Evolutionary conservation across 2,329 filamentous ascomycete genomes (phyloP), one percentile per base, ranked within the genome.

Genomic region (Phaeosphaeria sp.): DNA sequence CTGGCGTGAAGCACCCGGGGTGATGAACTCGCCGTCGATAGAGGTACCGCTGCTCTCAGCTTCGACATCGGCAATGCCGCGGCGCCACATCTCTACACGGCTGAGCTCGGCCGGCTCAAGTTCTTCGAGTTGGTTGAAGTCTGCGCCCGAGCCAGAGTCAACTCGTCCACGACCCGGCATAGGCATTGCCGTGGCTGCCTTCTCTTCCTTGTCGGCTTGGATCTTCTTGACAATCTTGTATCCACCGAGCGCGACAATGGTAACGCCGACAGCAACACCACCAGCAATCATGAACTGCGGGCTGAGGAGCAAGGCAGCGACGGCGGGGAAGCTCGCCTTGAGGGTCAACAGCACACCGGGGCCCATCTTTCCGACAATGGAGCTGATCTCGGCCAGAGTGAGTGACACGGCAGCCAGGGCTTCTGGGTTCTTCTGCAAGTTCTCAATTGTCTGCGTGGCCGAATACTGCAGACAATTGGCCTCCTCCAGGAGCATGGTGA

Each of bases 221-320:
- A 98, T 91, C 67, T 88, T 89, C 83, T 97, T 96, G 79, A 99
- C 89, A 75, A 99, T 97, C 80, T 97, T 98, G 86, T 92, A 98
- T 5, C 95, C 94, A 53, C 95, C 95, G 59, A 99, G 92, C 75
- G 95, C 93, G 69, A 99, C 92, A 8, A 98, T 89, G 0, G 95
- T 98, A n/a, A 97, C 89, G 15, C 95, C 95, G 0, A 97, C 88
- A 0, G 91, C 92, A 15, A 97, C 88, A 44, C 93, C 91, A 0
- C 91, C 92, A 3, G 93, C 93, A 68, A 99, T 97, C 62, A 97
- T 86, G 74, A 99, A 99, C 72, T 99, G 92, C 0, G 95, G 95
- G 55, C 90, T 93, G 0, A 92, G 89, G 3, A 99, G 86, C 21
- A 99, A 84, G 0, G 90, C 91, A 67, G 97, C 94, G 20, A 97